Conservation (phyloP, 352 stramenopile genomes). For the Phytopythium vexans region DNA sequence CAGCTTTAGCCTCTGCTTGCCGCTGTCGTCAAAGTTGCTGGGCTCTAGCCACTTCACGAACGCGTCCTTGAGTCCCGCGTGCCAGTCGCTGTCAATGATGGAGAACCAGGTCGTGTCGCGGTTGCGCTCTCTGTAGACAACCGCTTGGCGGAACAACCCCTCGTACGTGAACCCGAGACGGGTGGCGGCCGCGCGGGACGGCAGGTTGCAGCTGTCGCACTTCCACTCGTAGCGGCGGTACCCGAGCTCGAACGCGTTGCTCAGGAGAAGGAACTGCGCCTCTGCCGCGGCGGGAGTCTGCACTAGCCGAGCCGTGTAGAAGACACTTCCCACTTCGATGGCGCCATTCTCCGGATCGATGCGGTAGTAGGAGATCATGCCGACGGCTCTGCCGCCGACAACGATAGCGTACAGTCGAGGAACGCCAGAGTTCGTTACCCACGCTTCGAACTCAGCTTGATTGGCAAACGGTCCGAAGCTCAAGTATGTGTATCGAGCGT, state of each 20-base stretch:
- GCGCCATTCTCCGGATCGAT: conserved; percentile 12
- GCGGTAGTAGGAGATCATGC: conserved; percentile 15
- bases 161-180: conserved; percentile 4
- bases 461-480: conserved; percentile 10
- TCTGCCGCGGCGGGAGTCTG: conserved; percentile 8
- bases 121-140: conserved; percentile 1
- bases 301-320: conserved; percentile 6
- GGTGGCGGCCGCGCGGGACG: conserved; percentile 1
- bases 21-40: conserved; percentile 4
- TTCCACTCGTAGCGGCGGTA: conserved; percentile 5
- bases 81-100: conserved; percentile 6
- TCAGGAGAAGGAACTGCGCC: conserved; percentile 15
- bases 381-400: conserved; percentile 7
- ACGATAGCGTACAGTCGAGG: conserved; percentile 15
- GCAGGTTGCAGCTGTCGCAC: conserved; percentile 5
- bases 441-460: conserved; percentile 13
- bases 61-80: conserved; percentile 1
- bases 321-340: conserved; percentile 10
- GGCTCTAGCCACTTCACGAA: neutral
- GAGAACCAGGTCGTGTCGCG: conserved; percentile 4
- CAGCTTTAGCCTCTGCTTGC: conserved; percentile 11
- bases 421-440: conserved; percentile 1
- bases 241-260: conserved; percentile 3
- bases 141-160: conserved; percentile 6
- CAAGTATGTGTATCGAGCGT: conserved; percentile 17